Base-by-base conservation (phyloP, 2,329 filamentous ascomycete genomes). In the Sporothrix brunneoviolacea region DNA sequence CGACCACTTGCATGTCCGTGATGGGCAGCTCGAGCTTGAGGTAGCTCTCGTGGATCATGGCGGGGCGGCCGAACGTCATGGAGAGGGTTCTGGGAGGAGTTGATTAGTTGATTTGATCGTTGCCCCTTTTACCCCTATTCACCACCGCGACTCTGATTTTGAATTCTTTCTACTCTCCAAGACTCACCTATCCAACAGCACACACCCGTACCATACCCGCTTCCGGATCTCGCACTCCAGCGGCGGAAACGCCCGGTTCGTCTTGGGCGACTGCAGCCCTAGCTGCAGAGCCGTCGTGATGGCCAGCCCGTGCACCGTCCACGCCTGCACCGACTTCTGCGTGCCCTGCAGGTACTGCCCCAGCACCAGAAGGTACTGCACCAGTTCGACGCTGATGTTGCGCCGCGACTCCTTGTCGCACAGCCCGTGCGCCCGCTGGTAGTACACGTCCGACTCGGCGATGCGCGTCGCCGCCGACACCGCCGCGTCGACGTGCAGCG, bases 291-390 rank as follows among this genome's bases (percentile, higher is more conserved):
- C 75, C 0, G 71, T 70, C 52, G 70, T 73, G 3, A 79, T 69
- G 0, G 75, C 70, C 0, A 79, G 64, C 0, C 77, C 76, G 54
- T 80, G 77, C 0, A 73, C 66, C 0, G 68, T 74, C 75, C 76
- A 80, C 2, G 76, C 71, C 48, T 77, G 70, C 2, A 76, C 65
- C 0, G 75, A 77, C 18, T 70, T 70, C 33, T 76, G 72, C 0
- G 75, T 77, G 2, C 76, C 74, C 56, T 80, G 75, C 0, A 79
- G 64, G 51, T 79, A 79, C 42, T 75, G 72, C 4, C 68, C 69
- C 55, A 72, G 66, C 0, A 79, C 52, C 0, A 80, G 63, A 3
- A 47, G 2, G 44, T 47, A 70, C 57, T 78, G 74, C 0, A 78
- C 74, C 68, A 30, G 39, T 8, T 77, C 75, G 1, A 76, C 55